A percentile compares a stretch with the other conserved stretches of the same genome.
Evolutionary conservation across 2,329 filamentous ascomycete genomes (phyloP).

Genomic region (Cladosporium sp.): DNA sequence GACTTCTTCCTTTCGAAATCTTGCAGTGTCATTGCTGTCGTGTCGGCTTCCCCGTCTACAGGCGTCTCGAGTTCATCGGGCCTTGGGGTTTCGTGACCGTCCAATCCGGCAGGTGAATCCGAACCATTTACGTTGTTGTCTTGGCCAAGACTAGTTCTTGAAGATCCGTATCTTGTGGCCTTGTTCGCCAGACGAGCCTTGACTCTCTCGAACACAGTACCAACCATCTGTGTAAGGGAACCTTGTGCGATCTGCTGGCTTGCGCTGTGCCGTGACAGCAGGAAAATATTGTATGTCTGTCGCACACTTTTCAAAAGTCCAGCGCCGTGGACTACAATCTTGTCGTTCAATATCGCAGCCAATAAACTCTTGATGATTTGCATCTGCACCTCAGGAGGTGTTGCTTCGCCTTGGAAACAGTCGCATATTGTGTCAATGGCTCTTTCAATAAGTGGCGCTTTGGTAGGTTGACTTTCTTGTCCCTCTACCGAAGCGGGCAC

Average conservation of each 20-base stretch:
- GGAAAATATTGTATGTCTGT: constrained; percentile 98
- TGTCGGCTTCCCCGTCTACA: constrained; percentile 33
- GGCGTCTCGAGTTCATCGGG: constrained; percentile 37
- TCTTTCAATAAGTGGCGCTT: constrained; percentile 81
- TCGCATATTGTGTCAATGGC: constrained; percentile 99
- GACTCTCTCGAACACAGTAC: constrained; percentile 94
- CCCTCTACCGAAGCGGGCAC: constrained; percentile 50
- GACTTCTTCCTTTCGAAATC: constrained; percentile 65
- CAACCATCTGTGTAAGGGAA: constrained; percentile 96
- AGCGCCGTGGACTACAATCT: constrained; percentile 95
- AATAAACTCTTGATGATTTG: constrained; percentile 97
- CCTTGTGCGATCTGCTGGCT: constrained; percentile 98
- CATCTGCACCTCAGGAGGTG: constrained; percentile 84
- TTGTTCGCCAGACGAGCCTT: constrained; percentile 83
- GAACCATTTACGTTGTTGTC: constrained; percentile 28
- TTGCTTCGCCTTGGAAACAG: constrained; percentile 96
- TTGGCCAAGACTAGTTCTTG: constrained; percentile 37
- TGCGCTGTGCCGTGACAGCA: constrained; percentile 85
- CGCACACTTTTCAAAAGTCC: constrained; percentile 93
- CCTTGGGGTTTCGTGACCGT: constrained; percentile 24
- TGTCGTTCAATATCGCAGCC: constrained; percentile 94
- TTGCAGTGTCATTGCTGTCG: constrained; percentile 60
- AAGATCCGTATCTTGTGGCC: constrained; percentile 64
- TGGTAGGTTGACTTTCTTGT: constrained; percentile 18
- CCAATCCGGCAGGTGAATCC: constrained; percentile 24